Conservation (phyloP, 805 yeast species). For the Pichia kluyveri region DNA sequence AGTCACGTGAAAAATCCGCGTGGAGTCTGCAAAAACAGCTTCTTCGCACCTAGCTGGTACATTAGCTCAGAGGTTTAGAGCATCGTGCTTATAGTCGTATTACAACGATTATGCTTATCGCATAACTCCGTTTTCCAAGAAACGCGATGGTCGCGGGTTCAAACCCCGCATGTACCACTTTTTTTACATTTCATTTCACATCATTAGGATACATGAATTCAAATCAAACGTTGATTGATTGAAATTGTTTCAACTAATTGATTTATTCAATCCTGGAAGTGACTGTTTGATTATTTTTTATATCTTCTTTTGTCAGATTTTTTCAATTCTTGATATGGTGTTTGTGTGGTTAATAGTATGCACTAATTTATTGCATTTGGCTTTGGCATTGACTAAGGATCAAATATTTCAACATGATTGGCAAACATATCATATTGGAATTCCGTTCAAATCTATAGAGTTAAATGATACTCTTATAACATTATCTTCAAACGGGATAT, state of each 20-base stretch:
- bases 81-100: slow-evolving; percentile 66
- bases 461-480: slow-evolving; percentile 15
- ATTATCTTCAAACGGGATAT: slow-evolving; percentile 20
- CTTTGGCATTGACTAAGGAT: slow-evolving; percentile 25
- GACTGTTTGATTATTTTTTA: too few species aligned
- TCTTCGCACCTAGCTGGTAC: slow-evolving; percentile 27
- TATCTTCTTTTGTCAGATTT: too few species aligned
- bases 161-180: slow-evolving; percentile 50
- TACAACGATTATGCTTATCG: slow-evolving; percentile 42
- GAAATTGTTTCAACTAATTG: too few species aligned
- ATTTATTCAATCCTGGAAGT: too few species aligned
- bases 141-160: slow-evolving; percentile 80
- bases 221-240: too few species aligned
- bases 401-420: slow-evolving; percentile 50
- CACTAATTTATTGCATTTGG: background rate
- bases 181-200: too few species aligned
- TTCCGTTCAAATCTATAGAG: slow-evolving; percentile 15
- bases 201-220: too few species aligned
- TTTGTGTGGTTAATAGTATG: background rate
- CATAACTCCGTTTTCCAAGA: slow-evolving; percentile 42
- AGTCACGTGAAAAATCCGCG: too few species aligned
- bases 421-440: slow-evolving; percentile 40
- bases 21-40: too few species aligned
- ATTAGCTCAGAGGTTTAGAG: slow-evolving; percentile 73
- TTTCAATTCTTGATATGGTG: too few species aligned